These are phyloP conservation scores for Paracorniculantispora psalliotae DNA, from an alignment of 2,329 filamentous ascomycete species.

Conservation along the genomic window DNA sequence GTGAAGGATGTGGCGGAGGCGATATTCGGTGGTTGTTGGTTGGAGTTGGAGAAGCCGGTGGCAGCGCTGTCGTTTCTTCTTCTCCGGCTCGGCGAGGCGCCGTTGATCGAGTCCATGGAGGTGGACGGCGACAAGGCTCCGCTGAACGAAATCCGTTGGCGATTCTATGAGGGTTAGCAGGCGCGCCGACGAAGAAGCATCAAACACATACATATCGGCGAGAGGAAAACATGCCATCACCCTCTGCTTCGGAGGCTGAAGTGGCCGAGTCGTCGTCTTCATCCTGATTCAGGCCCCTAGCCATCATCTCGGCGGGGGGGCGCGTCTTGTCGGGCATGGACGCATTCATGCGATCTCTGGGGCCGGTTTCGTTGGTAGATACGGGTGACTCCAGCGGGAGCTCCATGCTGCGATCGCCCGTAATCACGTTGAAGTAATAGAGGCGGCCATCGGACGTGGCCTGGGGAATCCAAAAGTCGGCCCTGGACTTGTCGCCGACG, in stretches of 20 bases:
- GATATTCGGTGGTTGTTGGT: constrained; percentile 44
- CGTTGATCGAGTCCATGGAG: constrained; percentile 87
- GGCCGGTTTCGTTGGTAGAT: constrained; percentile 74
- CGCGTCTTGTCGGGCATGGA: constrained; percentile 84
- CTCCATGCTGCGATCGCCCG: constrained; percentile 90
- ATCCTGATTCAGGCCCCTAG: constrained; percentile 71
- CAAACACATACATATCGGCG: constrained; percentile 58
- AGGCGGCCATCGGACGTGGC: constrained; percentile 87
- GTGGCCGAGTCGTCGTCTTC: constrained; percentile 83
- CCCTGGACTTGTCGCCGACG: constrained; percentile 66
- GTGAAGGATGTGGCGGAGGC: constrained; percentile 60
- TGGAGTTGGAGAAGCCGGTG: constrained; percentile 34
- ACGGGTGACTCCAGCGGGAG: constrained; percentile 86
- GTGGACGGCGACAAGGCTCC: constrained; percentile 78
- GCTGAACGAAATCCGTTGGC: constrained; percentile 57
- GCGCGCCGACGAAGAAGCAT: neutral
- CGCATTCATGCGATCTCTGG: constrained; percentile 82
- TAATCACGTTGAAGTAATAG: constrained; percentile 98
- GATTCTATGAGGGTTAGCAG: neutral
- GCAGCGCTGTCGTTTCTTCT: constrained; percentile 52
- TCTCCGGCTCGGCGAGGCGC: constrained; percentile 54
- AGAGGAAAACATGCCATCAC: constrained; percentile 65
- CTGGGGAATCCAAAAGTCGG: constrained; percentile 98
- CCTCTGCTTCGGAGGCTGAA: constrained; percentile 83
- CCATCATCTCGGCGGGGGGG: constrained; percentile 87